phyloP scores from a whole-genome alignment of 257 asterid genomes.

The Solanum boliviense region DNA sequence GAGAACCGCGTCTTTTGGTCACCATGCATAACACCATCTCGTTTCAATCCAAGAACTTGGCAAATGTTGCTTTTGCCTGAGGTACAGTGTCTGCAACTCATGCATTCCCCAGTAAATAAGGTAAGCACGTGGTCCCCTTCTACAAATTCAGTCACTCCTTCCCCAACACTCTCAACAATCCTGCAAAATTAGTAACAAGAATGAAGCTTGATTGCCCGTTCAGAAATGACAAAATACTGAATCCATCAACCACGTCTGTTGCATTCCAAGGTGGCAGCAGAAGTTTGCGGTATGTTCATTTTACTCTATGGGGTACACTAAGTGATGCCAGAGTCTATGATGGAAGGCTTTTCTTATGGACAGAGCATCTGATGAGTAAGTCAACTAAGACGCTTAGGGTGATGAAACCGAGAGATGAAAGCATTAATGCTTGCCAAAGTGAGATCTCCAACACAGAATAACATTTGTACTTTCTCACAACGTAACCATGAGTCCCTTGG shows the following conservation, averaged over 20 bases:
- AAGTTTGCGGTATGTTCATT: background rate
- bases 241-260: background rate
- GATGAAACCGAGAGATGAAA: background rate
- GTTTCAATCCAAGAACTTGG: constrained; percentile 78
- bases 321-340: background rate
- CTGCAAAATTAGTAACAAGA: constrained; percentile 24
- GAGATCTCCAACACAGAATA: background rate
- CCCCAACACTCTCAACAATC: constrained; percentile 84
- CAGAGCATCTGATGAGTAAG: background rate
- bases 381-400: background rate
- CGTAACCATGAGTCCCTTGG: background rate
- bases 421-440: background rate
- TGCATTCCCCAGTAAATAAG: constrained; percentile 84
- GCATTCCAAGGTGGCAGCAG: background rate
- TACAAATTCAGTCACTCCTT: constrained; percentile 72
- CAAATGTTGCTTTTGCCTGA: constrained; percentile 80
- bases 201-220: background rate
- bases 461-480: background rate
- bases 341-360: background rate
- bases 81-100: constrained; percentile 64
- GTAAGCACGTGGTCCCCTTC: constrained; percentile 87
- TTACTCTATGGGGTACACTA: background rate
- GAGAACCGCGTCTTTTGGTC: constrained; percentile 78
- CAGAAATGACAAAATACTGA: background rate
- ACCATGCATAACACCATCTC: constrained; percentile 83